phyloP scores from a whole-genome alignment of 106 monocot species.

The Dendrobium chrysotoxum region DNA sequence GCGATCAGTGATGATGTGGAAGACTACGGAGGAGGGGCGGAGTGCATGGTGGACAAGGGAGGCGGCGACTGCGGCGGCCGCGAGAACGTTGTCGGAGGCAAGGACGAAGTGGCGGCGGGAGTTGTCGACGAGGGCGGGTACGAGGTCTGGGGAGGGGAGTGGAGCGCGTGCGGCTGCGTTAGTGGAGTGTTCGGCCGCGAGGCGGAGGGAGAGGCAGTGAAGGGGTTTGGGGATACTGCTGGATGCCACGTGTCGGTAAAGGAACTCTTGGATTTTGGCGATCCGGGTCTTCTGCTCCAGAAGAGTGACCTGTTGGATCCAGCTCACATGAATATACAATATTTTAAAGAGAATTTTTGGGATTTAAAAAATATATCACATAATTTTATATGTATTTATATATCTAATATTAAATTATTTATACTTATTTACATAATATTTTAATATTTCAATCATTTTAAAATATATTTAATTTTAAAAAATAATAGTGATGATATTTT shows the following conservation, averaged over 20 bases:
- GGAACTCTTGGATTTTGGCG: slow-evolving; percentile 72
- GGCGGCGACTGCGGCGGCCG: slow-evolving; percentile 50
- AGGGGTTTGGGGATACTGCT: slow-evolving; percentile 73
- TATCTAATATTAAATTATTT: too few species aligned
- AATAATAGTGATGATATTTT: too few species aligned
- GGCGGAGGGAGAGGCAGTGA: slow-evolving; percentile 57
- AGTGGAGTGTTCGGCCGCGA: slow-evolving; percentile 60
- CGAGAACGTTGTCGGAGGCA: slow-evolving; percentile 80
- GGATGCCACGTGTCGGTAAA: slow-evolving; percentile 85
- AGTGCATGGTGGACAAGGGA: slow-evolving; percentile 50
- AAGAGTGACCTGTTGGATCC: slow-evolving; percentile 27
- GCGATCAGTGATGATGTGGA: slow-evolving; percentile 72
- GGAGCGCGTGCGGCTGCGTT: slow-evolving; percentile 54
- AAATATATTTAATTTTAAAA: too few species aligned
- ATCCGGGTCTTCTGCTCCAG: slow-evolving; percentile 54
- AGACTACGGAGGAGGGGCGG: slow-evolving; percentile 30
- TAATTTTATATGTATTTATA: too few species aligned
- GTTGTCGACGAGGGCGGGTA: slow-evolving; percentile 42
- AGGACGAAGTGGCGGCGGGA: slow-evolving; percentile 62
- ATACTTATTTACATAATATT: too few species aligned
- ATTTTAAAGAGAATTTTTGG: too few species aligned
- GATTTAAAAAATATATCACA: too few species aligned
- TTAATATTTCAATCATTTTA: too few species aligned
- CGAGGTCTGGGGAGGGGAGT: slow-evolving; percentile 38
- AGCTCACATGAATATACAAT: not conserved